Percentiles rank a stretch among this genome's conserved stretches.
phyloP scores from a whole-genome alignment of 768 basidiomycete genomes.

The Royoungia palumana region DNA sequence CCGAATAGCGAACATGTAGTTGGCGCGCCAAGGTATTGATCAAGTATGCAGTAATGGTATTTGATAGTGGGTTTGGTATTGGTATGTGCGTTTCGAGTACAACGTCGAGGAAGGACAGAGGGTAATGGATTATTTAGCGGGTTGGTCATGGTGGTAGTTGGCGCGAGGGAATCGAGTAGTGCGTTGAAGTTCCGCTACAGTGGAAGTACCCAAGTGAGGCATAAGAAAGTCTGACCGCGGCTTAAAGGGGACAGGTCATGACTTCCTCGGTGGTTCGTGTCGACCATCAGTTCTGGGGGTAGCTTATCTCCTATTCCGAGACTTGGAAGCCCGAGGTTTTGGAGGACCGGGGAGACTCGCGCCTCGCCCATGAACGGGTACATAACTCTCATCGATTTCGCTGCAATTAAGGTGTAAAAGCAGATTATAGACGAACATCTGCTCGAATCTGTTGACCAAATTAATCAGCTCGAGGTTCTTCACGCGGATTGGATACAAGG shows the following conservation, averaged over 20 bases:
- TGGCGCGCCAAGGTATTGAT: slow-evolving; percentile 15
- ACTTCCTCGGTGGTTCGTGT: not conserved
- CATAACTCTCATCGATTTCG: slow-evolving; percentile 73
- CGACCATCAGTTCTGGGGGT: not conserved
- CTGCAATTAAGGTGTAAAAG: slow-evolving; percentile 74
- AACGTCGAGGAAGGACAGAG: not conserved
- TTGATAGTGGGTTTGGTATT: slow-evolving; percentile 1
- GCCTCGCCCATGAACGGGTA: slow-evolving; percentile 75
- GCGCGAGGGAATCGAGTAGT: not conserved
- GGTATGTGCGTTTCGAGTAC: slow-evolving; percentile 18
- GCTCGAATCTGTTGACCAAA: slow-evolving; percentile 62
- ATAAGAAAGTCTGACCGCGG: not conserved
- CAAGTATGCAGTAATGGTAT: not conserved
- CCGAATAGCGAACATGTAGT: slow-evolving; percentile 5
- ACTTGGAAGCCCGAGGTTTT: slow-evolving; percentile 50
- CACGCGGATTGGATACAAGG: slow-evolving; percentile 1
- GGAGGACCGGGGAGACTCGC: slow-evolving; percentile 49
- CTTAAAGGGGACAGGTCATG: not conserved
- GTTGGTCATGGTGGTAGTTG: not conserved
- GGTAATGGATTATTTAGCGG: not conserved
- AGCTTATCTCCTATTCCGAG: slow-evolving; percentile 47
- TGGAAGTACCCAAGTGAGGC: not conserved
- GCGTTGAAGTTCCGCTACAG: not conserved
- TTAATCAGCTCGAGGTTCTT: slow-evolving; percentile 6
- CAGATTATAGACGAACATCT: slow-evolving; percentile 83